phyloP scores from a whole-genome alignment of 352 stramenopile genomes.

The Pythium brachiatum region DNA sequence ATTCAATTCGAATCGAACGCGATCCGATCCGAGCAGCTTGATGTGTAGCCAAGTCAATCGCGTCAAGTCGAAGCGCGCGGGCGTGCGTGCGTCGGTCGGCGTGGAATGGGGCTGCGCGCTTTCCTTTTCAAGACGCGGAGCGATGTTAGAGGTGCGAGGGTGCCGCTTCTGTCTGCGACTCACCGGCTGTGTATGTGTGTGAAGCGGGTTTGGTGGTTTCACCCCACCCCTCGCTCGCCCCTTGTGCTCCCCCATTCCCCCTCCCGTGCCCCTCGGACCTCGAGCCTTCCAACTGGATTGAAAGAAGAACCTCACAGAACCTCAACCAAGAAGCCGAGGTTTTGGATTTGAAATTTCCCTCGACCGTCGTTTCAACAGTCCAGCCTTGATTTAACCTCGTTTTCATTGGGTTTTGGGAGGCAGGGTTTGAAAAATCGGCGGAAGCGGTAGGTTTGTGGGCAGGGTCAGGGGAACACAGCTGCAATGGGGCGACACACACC shows the following conservation, averaged over 20 bases:
- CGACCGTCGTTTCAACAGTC: background rate
- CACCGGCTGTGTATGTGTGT: conserved; percentile 14
- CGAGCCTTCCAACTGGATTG: background rate
- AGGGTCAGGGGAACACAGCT: conserved; percentile 20
- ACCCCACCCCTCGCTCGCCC: conserved; percentile 19
- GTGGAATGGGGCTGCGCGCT: conserved; percentile 16
- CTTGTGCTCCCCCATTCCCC: conserved; percentile 21
- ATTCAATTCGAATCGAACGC: background rate
- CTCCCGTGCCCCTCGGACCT: background rate
- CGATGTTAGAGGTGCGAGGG: background rate
- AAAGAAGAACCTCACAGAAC: conserved; percentile 10
- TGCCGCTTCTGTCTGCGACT: conserved; percentile 18
- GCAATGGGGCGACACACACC: conserved; percentile 9
- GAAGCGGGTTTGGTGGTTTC: conserved; percentile 5
- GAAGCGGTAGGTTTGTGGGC: conserved; percentile 22
- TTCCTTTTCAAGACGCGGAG: conserved; percentile 12
- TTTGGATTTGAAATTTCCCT: conserved; percentile 14
- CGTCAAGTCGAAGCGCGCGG: conserved; percentile 3
- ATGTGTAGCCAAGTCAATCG: conserved; percentile 3
- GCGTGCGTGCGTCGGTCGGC: conserved; percentile 13
- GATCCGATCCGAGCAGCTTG: conserved; percentile 1
- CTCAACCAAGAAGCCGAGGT: conserved; percentile 1
- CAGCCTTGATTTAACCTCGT: conserved; percentile 1
- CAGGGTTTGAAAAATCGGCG: conserved; percentile 8
- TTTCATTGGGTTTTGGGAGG: conserved; percentile 1